Evolutionary conservation across 495 filamentous ascomycete genomes (phyloP).

Genomic region (Geoglossum glabrum): DNA sequence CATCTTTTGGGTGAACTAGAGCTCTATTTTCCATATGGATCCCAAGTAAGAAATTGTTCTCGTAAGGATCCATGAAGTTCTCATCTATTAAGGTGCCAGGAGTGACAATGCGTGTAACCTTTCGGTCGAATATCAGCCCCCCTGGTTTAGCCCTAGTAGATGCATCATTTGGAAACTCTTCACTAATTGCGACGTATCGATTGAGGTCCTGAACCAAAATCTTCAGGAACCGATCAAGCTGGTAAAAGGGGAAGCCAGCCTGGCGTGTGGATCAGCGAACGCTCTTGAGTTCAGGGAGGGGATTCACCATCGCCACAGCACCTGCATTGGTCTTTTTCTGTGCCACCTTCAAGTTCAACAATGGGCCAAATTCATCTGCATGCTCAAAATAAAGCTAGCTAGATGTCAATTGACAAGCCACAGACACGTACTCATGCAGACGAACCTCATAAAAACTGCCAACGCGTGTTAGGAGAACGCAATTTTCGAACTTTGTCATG

Average conservation of each 20-base stretch:
- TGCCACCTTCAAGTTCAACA: conserved; percentile 77
- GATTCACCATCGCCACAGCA: conserved; percentile 53
- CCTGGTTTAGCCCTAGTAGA: conserved; percentile 47
- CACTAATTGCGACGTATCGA: conserved; percentile 79
- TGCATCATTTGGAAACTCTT: conserved; percentile 61
- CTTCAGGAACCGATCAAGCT: conserved; percentile 81
- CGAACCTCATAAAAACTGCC: conserved; percentile 78
- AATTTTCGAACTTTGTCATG: conserved; percentile 76
- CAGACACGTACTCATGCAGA: not conserved
- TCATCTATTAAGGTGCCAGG: conserved; percentile 94
- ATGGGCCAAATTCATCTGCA: conserved; percentile 67
- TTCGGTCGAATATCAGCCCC: conserved; percentile 62
- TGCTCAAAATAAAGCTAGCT: conserved; percentile 71
- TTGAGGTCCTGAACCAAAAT: conserved; percentile 77
- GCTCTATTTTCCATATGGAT: conserved; percentile 18
- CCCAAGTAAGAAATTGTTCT: conserved; percentile 75
- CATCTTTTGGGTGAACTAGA: not conserved
- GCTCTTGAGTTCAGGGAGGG: not conserved
- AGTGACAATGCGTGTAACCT: conserved; percentile 70
- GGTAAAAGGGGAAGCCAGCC: conserved; percentile 85
- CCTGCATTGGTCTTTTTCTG: conserved; percentile 55
- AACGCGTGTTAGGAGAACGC: conserved; percentile 74
- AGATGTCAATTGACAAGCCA: not conserved
- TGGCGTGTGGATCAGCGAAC: conserved; percentile 13
- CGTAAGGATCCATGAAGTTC: conserved; percentile 80